These are phyloP conservation scores for Magnaporthales sp. DNA, from an alignment of 2,329 filamentous ascomycete genomes.

Conservation along the genomic window DNA sequence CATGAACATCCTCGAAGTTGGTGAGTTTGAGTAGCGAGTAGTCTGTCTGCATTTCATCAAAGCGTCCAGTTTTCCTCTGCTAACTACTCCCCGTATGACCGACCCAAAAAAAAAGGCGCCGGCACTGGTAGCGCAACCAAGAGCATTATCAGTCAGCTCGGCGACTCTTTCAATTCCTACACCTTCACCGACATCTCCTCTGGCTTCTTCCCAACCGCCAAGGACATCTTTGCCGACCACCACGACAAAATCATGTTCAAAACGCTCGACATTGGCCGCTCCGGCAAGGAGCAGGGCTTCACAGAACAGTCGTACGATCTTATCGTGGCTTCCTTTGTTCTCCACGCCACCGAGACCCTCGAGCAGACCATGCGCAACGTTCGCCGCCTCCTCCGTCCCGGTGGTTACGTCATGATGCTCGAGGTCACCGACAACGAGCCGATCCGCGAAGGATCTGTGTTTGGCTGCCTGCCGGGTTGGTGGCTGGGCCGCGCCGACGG, in stretches of 20 bases:
- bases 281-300: conserved; percentile 1
- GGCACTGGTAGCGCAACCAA: conserved; percentile 20
- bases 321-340: not conserved
- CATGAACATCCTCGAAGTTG: conserved; percentile 21
- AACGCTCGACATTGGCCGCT: not conserved
- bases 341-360: conserved; percentile 1
- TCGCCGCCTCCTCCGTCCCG: not conserved
- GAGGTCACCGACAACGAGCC: conserved; percentile 1
- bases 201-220: conserved; percentile 26
- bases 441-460: not conserved
- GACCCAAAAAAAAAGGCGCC: conserved; percentile 17
- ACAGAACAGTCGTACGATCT: not conserved
- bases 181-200: conserved; percentile 33
- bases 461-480: not conserved
- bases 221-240: not conserved
- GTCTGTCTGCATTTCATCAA: not conserved
- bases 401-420: not conserved
- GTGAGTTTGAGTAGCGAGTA: not conserved
- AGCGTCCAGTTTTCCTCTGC: no score
- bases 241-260: not conserved
- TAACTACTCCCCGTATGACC: no score
- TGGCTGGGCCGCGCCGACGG: conserved; percentile 2
- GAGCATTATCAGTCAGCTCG: not conserved
- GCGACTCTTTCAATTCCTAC: conserved; percentile 17
- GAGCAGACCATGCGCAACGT: not conserved